Evolutionary conservation across 2,329 filamentous ascomycete species (phyloP).

Genomic region (Penicillium frequentans): DNA sequence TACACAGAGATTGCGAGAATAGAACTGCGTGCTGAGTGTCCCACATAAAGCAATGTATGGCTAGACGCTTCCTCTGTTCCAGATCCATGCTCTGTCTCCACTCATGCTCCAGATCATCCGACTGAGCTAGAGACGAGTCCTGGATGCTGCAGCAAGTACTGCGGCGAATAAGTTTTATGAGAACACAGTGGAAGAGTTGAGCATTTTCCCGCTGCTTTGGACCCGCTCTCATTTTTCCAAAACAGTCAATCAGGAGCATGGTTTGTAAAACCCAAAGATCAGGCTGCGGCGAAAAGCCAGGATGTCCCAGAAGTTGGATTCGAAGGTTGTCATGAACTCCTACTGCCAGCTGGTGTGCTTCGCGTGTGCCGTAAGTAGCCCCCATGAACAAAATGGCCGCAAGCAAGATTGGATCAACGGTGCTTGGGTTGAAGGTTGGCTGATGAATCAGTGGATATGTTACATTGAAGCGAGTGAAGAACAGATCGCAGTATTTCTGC

Average conservation of each 20-base stretch:
- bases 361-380: constrained; percentile 61
- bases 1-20: constrained; percentile 66
- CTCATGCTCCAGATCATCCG: constrained; percentile 43
- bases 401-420: constrained; percentile 54
- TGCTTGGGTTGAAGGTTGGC: constrained; percentile 55
- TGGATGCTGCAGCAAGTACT: constrained; percentile 53
- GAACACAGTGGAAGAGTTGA: constrained; percentile 58
- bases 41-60: constrained; percentile 65
- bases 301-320: constrained; percentile 59
- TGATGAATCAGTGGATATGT: constrained; percentile 61
- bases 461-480: constrained; percentile 62
- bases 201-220: constrained; percentile 65
- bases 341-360: constrained; percentile 60
- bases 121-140: constrained; percentile 35
- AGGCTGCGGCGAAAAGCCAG: constrained; percentile 58
- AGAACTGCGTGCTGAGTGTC: constrained; percentile 65
- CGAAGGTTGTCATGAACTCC: constrained; percentile 62
- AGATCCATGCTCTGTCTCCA: constrained; percentile 57
- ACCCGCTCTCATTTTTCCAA: constrained; percentile 63
- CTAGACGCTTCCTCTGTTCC: constrained; percentile 61
- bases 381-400: constrained; percentile 59
- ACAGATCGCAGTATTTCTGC: constrained; percentile 59
- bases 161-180: constrained; percentile 56
- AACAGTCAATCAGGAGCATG: constrained; percentile 63
- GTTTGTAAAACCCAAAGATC: constrained; percentile 63